Evolutionary conservation across 2,329 filamentous ascomycete genomes (phyloP), one percentile per base, ranked within the genome.

Genomic region (Aureobasidium sp.): DNA sequence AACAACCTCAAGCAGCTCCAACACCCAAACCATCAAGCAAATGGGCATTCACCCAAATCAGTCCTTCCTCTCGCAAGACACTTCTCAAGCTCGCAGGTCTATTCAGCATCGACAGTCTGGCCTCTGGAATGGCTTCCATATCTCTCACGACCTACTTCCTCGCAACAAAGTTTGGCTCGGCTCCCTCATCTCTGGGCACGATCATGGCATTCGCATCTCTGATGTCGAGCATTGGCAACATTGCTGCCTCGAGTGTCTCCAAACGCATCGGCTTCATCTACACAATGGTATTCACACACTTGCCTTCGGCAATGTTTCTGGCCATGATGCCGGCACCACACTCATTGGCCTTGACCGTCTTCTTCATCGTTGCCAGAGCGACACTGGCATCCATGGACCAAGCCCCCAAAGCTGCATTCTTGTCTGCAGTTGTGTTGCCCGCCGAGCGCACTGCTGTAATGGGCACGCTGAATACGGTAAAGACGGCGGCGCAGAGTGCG

Each of bases 391-490:
- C 79, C 53, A 91, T 91, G 87, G 88, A 91, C 67, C 80, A 83
- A 25, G 87, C 86, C 0, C 88, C 88, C 0, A 81, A 87, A 9
- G 81, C 83, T 3, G 88, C 88, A 0, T 90, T 91, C 70, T 73
- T 91, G 1, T 83, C 88, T 0, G 83, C 85, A 1, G 81, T 85
- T 0, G 79, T 91, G 3, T 79, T 83, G 11, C 80, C 87, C 0
- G 76, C 79, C 2, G 87, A 91, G 71, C 80, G 88, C 1, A 91
- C 88, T 0, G 85, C 86, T 0, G 82, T 89, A 12, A 86, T 91
- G 82, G 88, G 88, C 0, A 76, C 86, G 0, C 78, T 89, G 3
- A 90, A 89, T 65, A 83, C 87, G 0, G 82, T 87, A 31, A 89
- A 88, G 73, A 90, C 87, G 0, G 76, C 80, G 6, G 79, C 81